A percentile compares a stretch with the other conserved stretches of the same genome.
phyloP scores from a whole-genome alignment of 78 protist species.

The Isochrysis galbana region DNA sequence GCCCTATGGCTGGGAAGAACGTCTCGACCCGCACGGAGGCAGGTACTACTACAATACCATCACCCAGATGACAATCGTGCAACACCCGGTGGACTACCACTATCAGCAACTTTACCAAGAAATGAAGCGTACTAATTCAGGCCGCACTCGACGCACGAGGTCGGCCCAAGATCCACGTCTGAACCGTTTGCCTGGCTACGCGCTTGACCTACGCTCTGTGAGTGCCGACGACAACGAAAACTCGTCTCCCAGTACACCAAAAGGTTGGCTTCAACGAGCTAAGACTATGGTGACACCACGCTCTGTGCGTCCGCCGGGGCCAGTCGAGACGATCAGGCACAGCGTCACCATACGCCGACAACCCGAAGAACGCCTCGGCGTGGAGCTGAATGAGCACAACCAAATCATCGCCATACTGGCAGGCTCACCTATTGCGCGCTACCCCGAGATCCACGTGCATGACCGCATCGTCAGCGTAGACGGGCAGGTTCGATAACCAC shows the following conservation, averaged over 20 bases:
- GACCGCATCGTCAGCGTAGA: background rate
- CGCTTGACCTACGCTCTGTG: background rate
- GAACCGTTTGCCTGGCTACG: background rate
- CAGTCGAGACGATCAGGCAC: background rate
- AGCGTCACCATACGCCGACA: background rate
- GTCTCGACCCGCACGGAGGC: background rate
- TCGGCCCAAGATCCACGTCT: background rate
- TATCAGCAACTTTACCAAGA: conserved; percentile 28
- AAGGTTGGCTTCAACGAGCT: background rate
- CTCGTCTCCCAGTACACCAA: background rate
- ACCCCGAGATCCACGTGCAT: background rate
- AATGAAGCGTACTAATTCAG: too few species aligned
- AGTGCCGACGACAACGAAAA: background rate
- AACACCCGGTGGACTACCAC: background rate
- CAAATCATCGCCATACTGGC: background rate
- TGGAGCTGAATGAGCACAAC: conserved; percentile 13
- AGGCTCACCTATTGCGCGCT: background rate
- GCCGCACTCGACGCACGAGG: background rate
- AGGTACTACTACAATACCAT: background rate
- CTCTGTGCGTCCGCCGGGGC: background rate
- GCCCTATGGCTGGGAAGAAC: conserved; percentile 2
- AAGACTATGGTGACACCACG: background rate
- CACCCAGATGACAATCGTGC: background rate
- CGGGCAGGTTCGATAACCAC: too few species aligned
- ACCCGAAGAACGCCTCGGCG: background rate